Evolutionary conservation across 2,329 filamentous ascomycete genomes (phyloP), one percentile per base, ranked within the genome.

Genomic region (Aspergillus spinulosporus): DNA sequence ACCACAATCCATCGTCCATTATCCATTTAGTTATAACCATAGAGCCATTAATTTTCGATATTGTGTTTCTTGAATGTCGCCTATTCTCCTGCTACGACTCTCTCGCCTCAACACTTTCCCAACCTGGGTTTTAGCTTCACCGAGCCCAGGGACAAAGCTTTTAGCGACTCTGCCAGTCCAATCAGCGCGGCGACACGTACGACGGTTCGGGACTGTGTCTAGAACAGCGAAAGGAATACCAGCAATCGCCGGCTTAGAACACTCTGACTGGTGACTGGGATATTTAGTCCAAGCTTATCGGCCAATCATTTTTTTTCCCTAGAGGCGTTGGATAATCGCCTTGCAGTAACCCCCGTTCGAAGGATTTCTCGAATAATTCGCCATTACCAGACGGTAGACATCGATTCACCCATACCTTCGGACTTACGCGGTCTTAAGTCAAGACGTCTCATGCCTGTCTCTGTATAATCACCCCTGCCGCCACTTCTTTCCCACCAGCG

Each of bases 401-500:
- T 37, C 34, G 34, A 12, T 12, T 37, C 34, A 37, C n/a, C 44
- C 36, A 31, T 40, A 21, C 42, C 31, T 15, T 6, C 5, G n/a
- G 14, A 11, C 39, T 29, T 37, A 29, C 47, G 47, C 47, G 32
- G 37, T 48, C 36, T 52, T 55, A 26, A 21, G 45, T 21, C 40
- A 28, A 28, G 15, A 48, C 7, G 6, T 5, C 15, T 45, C 34
- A 52, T 15, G 36, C 37, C 34, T 58, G 56, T 37, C 59, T 60
- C 52, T 74, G 70, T 43, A 77, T 40, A 49, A 74, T 64, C 36
- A 76, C 59, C 9, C 66, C 75, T 11, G 73, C 76, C 39, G 64
- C 64, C 52, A 78, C 59, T 53, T 58, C 60, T 46, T 59, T 61
- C 21, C 72, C 75, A 44, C 67, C 57, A 14, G 59, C 52, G 4